phyloP scores from a whole-genome alignment of 345 rosid species.

The Sisymbrium altissimum region DNA sequence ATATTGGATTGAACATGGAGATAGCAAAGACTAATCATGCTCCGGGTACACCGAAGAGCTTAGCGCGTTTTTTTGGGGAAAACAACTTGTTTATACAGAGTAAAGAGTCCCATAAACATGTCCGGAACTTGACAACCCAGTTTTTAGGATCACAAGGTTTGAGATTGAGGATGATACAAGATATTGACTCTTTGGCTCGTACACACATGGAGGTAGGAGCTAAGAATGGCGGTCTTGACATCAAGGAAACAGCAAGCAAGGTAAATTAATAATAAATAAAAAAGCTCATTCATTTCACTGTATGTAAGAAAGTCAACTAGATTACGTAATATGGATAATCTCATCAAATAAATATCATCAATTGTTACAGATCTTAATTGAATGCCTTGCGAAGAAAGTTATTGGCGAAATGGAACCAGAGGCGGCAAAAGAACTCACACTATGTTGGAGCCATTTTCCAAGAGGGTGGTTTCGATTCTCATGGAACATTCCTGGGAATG shows the following conservation, averaged over 20 bases:
- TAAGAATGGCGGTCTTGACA: background rate
- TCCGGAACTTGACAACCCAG: background rate
- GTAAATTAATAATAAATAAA: background rate
- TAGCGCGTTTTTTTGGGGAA: background rate
- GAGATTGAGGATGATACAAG: background rate
- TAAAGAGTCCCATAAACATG: slow-evolving; percentile 10
- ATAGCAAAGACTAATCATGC: background rate
- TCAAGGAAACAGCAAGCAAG: slow-evolving; percentile 18
- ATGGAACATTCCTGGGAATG: slow-evolving; percentile 8
- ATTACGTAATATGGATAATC: background rate
- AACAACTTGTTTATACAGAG: slow-evolving; percentile 9
- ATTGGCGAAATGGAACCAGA: slow-evolving; percentile 26
- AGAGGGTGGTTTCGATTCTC: slow-evolving; percentile 15
- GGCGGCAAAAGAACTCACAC: slow-evolving; percentile 9
- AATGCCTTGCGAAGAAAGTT: slow-evolving; percentile 21
- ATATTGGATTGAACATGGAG: slow-evolving; percentile 3
- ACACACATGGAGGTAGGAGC: slow-evolving; percentile 4
- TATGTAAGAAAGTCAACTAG: background rate
- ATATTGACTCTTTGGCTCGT: slow-evolving; percentile 14
- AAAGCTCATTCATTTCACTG: background rate
- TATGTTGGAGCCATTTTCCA: slow-evolving; percentile 15
- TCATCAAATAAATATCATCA: background rate
- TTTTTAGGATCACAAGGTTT: slow-evolving; percentile 13
- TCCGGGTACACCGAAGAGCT: background rate
- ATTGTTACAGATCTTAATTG: slow-evolving; percentile 7